phyloP scores from a whole-genome alignment of 805 yeast species.

The Ogataea siamensis region DNA sequence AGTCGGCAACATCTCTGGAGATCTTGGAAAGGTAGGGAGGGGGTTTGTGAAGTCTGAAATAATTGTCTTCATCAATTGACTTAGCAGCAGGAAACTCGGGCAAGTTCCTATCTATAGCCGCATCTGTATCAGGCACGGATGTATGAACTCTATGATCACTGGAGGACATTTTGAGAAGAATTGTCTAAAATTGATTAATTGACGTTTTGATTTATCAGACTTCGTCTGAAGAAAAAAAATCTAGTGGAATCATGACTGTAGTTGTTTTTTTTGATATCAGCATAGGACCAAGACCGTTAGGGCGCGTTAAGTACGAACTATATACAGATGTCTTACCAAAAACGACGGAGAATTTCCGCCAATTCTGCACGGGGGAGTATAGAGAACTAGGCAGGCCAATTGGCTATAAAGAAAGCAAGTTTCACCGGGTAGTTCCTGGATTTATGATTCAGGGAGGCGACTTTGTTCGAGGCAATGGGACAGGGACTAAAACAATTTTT shows the following conservation, averaged over 20 bases:
- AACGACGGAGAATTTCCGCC: conserved; percentile 52
- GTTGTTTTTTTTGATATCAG: conserved; percentile 32
- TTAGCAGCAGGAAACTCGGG: conserved; percentile 80
- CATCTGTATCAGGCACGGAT: conserved; percentile 61
- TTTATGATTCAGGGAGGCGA: conserved; percentile 37
- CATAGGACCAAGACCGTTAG: conserved; percentile 32
- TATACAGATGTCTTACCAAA: conserved; percentile 40
- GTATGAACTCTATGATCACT: conserved; percentile 46
- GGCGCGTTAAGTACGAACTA: conserved; percentile 46
- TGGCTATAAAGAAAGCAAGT: conserved; percentile 40
- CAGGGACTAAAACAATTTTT: conserved; percentile 42
- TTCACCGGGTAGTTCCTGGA: conserved; percentile 43
- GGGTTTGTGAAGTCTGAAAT: conserved; percentile 68
- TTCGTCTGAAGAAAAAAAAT: conserved; percentile 6
- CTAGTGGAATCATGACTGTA: not conserved
- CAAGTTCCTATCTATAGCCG: conserved; percentile 77
- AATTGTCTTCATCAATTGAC: conserved; percentile 67
- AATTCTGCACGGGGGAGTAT: conserved; percentile 51
- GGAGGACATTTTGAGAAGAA: conserved; percentile 16
- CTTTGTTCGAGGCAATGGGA: conserved; percentile 43
- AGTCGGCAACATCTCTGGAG: conserved; percentile 53
- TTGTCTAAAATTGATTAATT: not conserved
- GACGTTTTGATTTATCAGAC: not conserved
- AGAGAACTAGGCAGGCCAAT: conserved; percentile 38
- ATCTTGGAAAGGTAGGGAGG: conserved; percentile 73